These are phyloP conservation scores for Poterioochromonas sp. DNA, from an alignment of 352 stramenopile genomes.

Conservation along the genomic window DNA sequence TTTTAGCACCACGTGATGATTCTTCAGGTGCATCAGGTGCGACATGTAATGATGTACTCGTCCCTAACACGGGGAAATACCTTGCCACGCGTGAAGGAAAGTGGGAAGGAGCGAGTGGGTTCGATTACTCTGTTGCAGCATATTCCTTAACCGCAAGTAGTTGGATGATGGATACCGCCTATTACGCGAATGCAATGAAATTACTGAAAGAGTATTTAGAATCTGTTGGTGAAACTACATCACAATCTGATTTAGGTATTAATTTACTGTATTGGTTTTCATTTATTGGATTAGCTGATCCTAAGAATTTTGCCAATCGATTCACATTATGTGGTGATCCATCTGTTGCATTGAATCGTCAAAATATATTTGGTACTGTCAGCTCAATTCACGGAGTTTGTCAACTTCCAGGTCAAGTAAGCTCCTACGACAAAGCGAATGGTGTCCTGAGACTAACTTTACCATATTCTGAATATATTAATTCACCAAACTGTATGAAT, in stretches of 20 bases:
- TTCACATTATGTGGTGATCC: neutral
- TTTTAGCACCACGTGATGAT: neutral
- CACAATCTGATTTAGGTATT: neutral
- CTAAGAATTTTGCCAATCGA: neutral
- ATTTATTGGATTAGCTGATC: neutral
- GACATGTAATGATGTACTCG: neutral
- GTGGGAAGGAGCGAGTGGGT: neutral
- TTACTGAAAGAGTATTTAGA: neutral
- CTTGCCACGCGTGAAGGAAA: neutral
- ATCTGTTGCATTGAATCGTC: neutral
- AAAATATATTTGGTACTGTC: neutral
- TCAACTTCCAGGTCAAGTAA: neutral
- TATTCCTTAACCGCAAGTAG: neutral
- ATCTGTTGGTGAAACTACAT: neutral
- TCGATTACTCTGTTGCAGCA: neutral
- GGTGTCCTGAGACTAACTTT: neutral
- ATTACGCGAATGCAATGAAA: neutral
- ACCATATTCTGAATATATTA: neutral
- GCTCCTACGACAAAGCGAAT: neutral
- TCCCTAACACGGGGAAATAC: neutral
- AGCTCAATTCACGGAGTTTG: neutral
- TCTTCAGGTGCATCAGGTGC: neutral
- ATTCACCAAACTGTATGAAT: neutral
- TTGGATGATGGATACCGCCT: neutral
- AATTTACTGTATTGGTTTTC: conserved; percentile 8